Base-by-base conservation (phyloP, 495 filamentous ascomycete genomes). In the Astrothelium macrocarpum region DNA sequence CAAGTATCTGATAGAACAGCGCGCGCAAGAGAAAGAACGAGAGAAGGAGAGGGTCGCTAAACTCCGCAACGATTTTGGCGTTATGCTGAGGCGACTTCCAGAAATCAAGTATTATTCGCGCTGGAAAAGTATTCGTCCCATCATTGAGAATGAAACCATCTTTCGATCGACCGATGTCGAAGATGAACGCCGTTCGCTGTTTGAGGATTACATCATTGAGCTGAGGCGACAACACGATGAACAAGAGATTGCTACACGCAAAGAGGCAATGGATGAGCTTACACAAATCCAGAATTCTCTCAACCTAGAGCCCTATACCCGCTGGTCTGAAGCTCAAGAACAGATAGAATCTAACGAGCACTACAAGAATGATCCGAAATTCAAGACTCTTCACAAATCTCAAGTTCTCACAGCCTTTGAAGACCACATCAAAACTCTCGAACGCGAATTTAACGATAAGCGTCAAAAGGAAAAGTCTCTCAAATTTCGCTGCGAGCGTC, bases 71-170 rank as follows among this genome's bases (percentile, higher is more conserved):
- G 93, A 97, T 78, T 99, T 97, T 78, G 87, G 85, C 69, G 92
- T 86, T 61, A 99, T 99, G 94, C 80, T 97, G 68, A 90, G 87
- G 74, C 92, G 91, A 65, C 95, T 97, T 75, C 90, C 92, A 70
- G 94, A 97, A 78, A 97, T 99, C 73, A 95, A 93, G 76, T 86
- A 96, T 68, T 97, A 96, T 76, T 97, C 92, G 64, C 88, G 92
- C 62, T 98, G 95, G 95, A 97, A 90, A 81, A 97, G 89, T 32
- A 92, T 92, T 63, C 87, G 90, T 46, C 91, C 91, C 20, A 96
- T 96, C 59, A 94, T 98, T 70, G 90, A 97, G 75, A 89, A 88
- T 59, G 94, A 98, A 79, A 91, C 90, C 28, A 95, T 93, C 63
- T 98, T 97, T 78, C 86, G 90, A 64, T 90, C 91, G 34, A 90